phyloP scores from a whole-genome alignment of 805 yeast genomes.

The Maudiozyma pseudohumilis region DNA sequence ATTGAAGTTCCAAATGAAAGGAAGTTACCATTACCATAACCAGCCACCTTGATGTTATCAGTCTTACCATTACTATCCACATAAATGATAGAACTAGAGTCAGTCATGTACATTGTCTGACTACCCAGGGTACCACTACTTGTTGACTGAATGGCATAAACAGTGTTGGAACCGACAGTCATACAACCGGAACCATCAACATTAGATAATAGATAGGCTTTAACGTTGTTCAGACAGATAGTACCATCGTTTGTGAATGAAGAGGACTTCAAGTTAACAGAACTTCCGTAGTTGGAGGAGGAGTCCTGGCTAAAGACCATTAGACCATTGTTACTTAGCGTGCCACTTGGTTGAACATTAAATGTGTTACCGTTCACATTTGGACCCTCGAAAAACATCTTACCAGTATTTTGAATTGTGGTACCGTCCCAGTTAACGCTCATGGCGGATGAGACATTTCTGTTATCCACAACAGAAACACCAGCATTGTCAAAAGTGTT shows the following conservation, averaged over 20 bases:
- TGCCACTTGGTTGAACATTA: conserved; percentile 4
- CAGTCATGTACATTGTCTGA: conserved; percentile 9
- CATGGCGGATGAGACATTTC: conserved; percentile 7
- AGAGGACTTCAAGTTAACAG: background rate
- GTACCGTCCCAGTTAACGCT: conserved; percentile 6
- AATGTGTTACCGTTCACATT: conserved; percentile 2
- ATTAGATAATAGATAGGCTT: conserved; percentile 3
- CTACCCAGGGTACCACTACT: conserved; percentile 2
- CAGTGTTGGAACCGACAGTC: conserved; percentile 7
- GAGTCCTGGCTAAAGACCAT: conserved; percentile 7
- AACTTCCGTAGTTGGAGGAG: conserved; percentile 1
- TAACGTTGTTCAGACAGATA: conserved; percentile 7
- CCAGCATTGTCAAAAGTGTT: conserved; percentile 7
- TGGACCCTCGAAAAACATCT: conserved; percentile 9
- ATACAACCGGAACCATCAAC: conserved; percentile 12
- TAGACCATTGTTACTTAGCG: conserved; percentile 8
- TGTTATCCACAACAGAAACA: conserved; percentile 8
- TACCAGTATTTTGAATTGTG: conserved; percentile 7
- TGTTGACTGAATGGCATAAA: conserved; percentile 4
- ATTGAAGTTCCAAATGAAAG: conserved; percentile 7
- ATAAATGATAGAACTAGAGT: conserved; percentile 7
- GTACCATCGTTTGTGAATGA: conserved; percentile 10
- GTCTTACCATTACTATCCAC: conserved; percentile 6
- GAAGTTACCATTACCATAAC: conserved; percentile 8
- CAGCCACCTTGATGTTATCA: conserved; percentile 7